phyloP scores from a whole-genome alignment of 495 filamentous ascomycete species.

The Podospora pseudoanserina region DNA sequence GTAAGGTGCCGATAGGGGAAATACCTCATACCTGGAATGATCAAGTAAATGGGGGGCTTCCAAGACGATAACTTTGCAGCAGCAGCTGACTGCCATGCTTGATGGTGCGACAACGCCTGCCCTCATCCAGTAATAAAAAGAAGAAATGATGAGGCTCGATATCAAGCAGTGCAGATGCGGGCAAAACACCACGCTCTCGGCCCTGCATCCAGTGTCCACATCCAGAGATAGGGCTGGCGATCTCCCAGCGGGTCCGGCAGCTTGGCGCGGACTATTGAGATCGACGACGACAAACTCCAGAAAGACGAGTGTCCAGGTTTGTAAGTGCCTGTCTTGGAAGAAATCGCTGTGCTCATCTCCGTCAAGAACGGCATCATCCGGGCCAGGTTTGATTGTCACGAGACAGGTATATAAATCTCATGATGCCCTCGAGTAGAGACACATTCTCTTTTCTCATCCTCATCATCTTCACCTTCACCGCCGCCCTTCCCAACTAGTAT shows the following conservation, averaged over 20 bases:
- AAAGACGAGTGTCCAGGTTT: neutral
- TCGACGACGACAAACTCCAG: neutral
- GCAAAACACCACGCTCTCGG: slow-evolving; percentile 1
- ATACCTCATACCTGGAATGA: neutral
- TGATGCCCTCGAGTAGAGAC: slow-evolving; percentile 3
- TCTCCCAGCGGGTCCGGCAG: slow-evolving; percentile 1
- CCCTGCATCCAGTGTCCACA: neutral
- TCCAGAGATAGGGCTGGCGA: neutral
- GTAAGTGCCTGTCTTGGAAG: neutral
- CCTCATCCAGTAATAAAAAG: neutral
- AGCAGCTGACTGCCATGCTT: neutral
- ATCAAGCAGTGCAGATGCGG: neutral
- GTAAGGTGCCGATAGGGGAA: neutral
- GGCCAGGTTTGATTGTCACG: neutral
- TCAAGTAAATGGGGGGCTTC: neutral
- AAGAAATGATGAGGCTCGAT: neutral
- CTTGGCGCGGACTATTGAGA: slow-evolving; percentile 4
- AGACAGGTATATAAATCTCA: slow-evolving; percentile 3
- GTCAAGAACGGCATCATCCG: neutral
- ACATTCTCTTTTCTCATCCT: neutral
- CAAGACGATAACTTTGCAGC: neutral
- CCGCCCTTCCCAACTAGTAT: neutral
- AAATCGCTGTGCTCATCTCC: neutral
- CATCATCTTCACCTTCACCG: neutral
- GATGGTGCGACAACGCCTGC: neutral